Percentiles rank a stretch among this genome's conserved stretches.
These are phyloP conservation scores for Silene uniflora DNA, from an alignment of 148 eudicot species.

Conservation along the genomic window DNA sequence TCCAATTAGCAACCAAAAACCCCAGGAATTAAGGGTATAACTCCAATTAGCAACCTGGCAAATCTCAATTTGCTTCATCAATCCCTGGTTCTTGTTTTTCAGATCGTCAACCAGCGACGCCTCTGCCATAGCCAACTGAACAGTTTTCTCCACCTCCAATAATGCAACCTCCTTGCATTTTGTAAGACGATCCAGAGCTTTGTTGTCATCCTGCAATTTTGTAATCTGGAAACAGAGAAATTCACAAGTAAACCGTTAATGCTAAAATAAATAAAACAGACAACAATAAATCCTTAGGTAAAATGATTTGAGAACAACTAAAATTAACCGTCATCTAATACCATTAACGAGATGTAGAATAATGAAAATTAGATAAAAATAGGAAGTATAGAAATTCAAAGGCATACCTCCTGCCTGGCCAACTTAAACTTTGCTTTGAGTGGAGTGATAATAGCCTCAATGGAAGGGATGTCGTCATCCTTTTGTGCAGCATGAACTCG, in stretches of 20 bases:
- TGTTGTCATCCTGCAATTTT: slow-evolving; percentile 87
- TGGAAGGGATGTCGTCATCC: slow-evolving; percentile 94
- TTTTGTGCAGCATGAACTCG: slow-evolving; percentile 96
- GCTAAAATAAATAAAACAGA: not conserved
- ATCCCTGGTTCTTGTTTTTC: slow-evolving; percentile 90
- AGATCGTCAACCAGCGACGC: slow-evolving; percentile 93
- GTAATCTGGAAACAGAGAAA: slow-evolving; percentile 46
- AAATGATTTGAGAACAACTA: too few relatives aligned
- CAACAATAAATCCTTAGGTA: too few relatives aligned
- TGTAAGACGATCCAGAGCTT: slow-evolving; percentile 89
- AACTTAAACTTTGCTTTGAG: slow-evolving; percentile 92
- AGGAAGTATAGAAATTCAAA: not conserved
- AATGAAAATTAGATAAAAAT: not conserved
- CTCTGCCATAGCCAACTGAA: slow-evolving; percentile 77
- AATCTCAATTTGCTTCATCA: slow-evolving; percentile 94
- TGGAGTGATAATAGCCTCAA: slow-evolving; percentile 92
- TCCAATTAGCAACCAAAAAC: slow-evolving; percentile 30
- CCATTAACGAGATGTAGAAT: too few relatives aligned
- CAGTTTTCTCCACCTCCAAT: slow-evolving; percentile 81
- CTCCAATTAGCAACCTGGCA: too few relatives aligned
- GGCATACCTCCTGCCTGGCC: slow-evolving; percentile 66
- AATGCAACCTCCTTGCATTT: slow-evolving; percentile 95
- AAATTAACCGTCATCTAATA: too few relatives aligned
- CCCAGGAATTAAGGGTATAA: too few relatives aligned
- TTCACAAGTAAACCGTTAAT: slow-evolving; percentile 13